phyloP scores from a whole-genome alignment of 495 filamentous ascomycete species.

The Neurospora terricola region DNA sequence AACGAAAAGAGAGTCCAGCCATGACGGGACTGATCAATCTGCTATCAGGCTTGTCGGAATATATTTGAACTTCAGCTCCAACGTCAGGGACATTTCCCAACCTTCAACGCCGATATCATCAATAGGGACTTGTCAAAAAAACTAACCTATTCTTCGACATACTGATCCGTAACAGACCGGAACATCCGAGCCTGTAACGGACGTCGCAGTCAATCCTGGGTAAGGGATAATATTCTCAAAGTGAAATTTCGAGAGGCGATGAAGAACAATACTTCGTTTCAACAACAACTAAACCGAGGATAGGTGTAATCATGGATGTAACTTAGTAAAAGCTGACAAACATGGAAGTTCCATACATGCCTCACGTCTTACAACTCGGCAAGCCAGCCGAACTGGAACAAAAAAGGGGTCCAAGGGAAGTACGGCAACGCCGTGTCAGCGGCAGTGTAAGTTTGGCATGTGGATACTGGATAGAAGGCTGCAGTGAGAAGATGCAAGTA shows the following conservation, averaged over 20 bases:
- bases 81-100: background rate
- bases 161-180: background rate
- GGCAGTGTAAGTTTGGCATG: background rate
- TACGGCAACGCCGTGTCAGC: background rate
- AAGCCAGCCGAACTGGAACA: background rate
- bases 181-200: background rate
- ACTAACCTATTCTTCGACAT: too few species aligned
- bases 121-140: too few species aligned
- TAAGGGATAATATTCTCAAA: background rate
- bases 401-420: background rate
- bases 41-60: background rate
- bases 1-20: too few species aligned
- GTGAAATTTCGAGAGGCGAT: too few species aligned
- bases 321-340: background rate
- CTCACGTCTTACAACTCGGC: background rate
- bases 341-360: background rate
- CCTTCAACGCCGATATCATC: background rate
- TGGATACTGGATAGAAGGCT: background rate
- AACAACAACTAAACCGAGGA: background rate
- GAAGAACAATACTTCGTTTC: too few species aligned
- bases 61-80: background rate
- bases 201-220: background rate
- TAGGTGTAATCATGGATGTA: background rate
- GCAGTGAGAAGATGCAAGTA: background rate
- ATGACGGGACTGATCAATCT: background rate